phyloP scores from a whole-genome alignment of 768 basidiomycete species.

The Coprinopsis strossmayeri region DNA sequence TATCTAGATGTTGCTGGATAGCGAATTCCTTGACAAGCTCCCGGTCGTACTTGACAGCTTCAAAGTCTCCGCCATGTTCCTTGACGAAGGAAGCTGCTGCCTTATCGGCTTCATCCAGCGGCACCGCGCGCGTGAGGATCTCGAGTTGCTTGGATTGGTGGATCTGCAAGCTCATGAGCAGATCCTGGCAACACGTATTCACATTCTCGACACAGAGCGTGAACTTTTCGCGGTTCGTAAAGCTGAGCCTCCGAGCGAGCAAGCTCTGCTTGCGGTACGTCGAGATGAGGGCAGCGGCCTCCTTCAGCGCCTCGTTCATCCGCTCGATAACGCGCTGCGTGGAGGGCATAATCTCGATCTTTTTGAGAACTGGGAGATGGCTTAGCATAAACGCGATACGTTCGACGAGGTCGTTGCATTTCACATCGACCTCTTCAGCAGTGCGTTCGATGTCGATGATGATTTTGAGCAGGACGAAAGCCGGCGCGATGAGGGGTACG shows the following conservation, averaged over 20 bases:
- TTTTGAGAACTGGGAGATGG: slow-evolving; percentile 28
- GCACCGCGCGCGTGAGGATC: slow-evolving; percentile 29
- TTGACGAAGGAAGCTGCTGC: slow-evolving; percentile 29
- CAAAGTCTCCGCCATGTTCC: slow-evolving; percentile 28
- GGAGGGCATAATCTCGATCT: slow-evolving; percentile 25
- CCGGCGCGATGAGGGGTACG: slow-evolving; percentile 31
- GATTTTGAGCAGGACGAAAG: slow-evolving; percentile 31
- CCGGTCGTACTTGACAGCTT: slow-evolving; percentile 26
- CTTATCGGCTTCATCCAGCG: slow-evolving; percentile 29
- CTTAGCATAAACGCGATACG: slow-evolving; percentile 38
- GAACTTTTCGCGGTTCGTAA: slow-evolving; percentile 32
- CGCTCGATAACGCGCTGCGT: slow-evolving; percentile 31
- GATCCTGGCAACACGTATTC: slow-evolving; percentile 28
- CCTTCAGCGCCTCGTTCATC: slow-evolving; percentile 31
- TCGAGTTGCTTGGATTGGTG: slow-evolving; percentile 31
- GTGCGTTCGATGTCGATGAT: slow-evolving; percentile 31
- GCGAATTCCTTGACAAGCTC: slow-evolving; percentile 33
- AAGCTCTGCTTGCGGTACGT: slow-evolving; percentile 31
- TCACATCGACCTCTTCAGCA: slow-evolving; percentile 31
- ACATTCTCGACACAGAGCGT: slow-evolving; percentile 22
- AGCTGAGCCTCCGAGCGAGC: slow-evolving; percentile 29
- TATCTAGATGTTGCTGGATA: slow-evolving; percentile 24
- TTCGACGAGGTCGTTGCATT: slow-evolving; percentile 33
- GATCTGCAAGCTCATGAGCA: slow-evolving; percentile 36
- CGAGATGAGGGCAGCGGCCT: slow-evolving; percentile 30